phyloP scores from a whole-genome alignment of 805 yeast genomes.

The Myxozyma neglecta region DNA sequence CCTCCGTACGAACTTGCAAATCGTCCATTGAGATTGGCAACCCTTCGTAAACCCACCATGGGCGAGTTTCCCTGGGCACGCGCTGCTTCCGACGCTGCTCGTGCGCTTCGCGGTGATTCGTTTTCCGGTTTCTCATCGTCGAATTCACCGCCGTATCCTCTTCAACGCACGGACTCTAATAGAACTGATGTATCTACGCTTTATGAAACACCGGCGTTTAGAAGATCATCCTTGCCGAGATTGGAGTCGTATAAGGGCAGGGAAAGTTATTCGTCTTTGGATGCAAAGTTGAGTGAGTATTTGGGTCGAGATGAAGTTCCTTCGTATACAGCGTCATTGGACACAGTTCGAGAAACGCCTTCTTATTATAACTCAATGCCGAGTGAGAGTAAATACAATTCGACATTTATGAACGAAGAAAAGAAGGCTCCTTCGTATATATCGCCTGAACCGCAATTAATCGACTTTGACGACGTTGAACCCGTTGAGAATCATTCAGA shows the following conservation, averaged over 20 bases:
- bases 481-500: constrained; percentile 1
- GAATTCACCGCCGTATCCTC: background rate
- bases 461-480: constrained; percentile 24
- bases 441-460: background rate
- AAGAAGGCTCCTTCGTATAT: too few species aligned
- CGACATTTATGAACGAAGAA: too few species aligned
- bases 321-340: background rate
- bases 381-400: too few species aligned
- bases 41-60: constrained; percentile 19
- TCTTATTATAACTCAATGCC: background rate
- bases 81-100: constrained; percentile 20
- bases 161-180: constrained; percentile 6
- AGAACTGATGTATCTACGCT: constrained; percentile 15
- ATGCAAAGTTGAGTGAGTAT: constrained; percentile 25
- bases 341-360: background rate
- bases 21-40: constrained; percentile 17
- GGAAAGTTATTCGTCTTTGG: constrained; percentile 16
- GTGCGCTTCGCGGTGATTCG: background rate
- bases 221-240: constrained; percentile 22
- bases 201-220: constrained; percentile 23
- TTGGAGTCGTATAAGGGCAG: constrained; percentile 20
- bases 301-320: constrained; percentile 7
- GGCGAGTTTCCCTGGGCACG: constrained; percentile 28
- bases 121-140: background rate
- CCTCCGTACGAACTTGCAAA: constrained; percentile 22